Base-by-base conservation (phyloP, 2,329 filamentous ascomycete genomes). In the Tolypocladium tundrense region DNA sequence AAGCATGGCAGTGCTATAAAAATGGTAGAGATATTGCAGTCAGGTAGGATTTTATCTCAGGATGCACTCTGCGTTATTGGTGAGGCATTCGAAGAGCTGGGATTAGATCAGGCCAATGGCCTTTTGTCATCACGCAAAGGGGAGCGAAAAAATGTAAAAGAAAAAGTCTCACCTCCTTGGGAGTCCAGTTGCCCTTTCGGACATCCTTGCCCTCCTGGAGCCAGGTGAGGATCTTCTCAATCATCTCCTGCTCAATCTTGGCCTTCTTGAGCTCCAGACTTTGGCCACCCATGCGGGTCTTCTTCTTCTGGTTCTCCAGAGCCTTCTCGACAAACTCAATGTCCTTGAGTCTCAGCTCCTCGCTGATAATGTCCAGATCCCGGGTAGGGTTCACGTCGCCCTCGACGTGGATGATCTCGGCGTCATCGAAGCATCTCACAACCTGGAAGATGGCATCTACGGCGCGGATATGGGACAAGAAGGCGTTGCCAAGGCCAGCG, bases 81-180 rank as follows among this genome's bases (percentile, higher is more conserved):
- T 82, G 86, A 89, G 88, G 84, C 83, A 85, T 87, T 97, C 93
- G 88, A 96, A 88, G 94, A 99, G 94, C 94, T 99, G 94, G 94
- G 94, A 90, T 96, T 92, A 90, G 80, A 88, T 81, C 88, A 88
- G 92, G 91, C 90, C 83, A 77, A 79, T 80, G 86, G 90, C 91
- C 94, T 88, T 96, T 96, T 88, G 87, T 97, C 94, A 97, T 97
- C 94, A 96, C 87, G 68, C 73, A 78, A 85, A 67, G 65, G 63
- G 57, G 41, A 33, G 45, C 19, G 24, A 54, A 61, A 54, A 61
- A 65, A 55, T 2, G 56, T 27, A 50, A 59, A 59, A 59, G 48
- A 58, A 58, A 60, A 66, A 60, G 53, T 74, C 88, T 76, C 88
- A 97, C 94, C 90, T 99, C 94, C 79, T 97, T 99, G 55, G 91